These are phyloP conservation scores for Colletotrichum sojae DNA, from an alignment of 2,329 filamentous ascomycete genomes.

Conservation along the genomic window DNA sequence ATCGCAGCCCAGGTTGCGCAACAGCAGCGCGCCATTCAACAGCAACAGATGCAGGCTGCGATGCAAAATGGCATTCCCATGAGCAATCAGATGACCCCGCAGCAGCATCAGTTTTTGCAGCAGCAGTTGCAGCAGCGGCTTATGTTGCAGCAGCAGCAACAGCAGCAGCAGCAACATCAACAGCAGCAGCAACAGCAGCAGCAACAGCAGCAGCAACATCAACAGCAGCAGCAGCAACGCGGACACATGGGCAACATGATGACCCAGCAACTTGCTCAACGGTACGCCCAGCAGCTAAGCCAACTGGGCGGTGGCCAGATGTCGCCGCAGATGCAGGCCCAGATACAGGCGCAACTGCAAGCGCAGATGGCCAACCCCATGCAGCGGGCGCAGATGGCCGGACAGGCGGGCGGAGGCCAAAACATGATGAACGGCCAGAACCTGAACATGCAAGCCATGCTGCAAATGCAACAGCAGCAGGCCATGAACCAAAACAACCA, in stretches of 20 bases:
- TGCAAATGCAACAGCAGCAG: constrained; percentile 52
- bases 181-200: constrained; percentile 54
- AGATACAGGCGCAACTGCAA: constrained; percentile 46
- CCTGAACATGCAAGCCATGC: constrained; percentile 57
- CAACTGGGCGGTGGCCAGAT: constrained; percentile 49
- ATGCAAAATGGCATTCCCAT: constrained; percentile 57
- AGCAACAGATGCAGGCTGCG: constrained; percentile 54
- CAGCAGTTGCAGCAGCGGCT: constrained; percentile 45
- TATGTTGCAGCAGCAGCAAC: constrained; percentile 47
- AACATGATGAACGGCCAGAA: constrained; percentile 60
- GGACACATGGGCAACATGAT: constrained; percentile 56
- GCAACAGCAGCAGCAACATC: constrained; percentile 43
- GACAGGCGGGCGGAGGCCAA: constrained; percentile 51
- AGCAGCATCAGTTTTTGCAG: constrained; percentile 37
- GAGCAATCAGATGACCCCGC: constrained; percentile 48
- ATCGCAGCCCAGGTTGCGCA: constrained; percentile 62
- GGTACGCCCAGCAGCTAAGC: constrained; percentile 60
- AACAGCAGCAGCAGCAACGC: constrained; percentile 46
- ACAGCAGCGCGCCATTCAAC: constrained; percentile 62
- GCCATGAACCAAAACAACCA: constrained; percentile 50
- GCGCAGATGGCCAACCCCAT: constrained; percentile 57
- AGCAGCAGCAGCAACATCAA: constrained; percentile 54
- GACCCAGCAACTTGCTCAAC: constrained; percentile 59
- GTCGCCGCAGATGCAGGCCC: constrained; percentile 56
- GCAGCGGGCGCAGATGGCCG: constrained; percentile 52